These are phyloP conservation scores for Trichoderma erinaceum DNA, from an alignment of 495 filamentous ascomycete genomes.

Conservation along the genomic window DNA sequence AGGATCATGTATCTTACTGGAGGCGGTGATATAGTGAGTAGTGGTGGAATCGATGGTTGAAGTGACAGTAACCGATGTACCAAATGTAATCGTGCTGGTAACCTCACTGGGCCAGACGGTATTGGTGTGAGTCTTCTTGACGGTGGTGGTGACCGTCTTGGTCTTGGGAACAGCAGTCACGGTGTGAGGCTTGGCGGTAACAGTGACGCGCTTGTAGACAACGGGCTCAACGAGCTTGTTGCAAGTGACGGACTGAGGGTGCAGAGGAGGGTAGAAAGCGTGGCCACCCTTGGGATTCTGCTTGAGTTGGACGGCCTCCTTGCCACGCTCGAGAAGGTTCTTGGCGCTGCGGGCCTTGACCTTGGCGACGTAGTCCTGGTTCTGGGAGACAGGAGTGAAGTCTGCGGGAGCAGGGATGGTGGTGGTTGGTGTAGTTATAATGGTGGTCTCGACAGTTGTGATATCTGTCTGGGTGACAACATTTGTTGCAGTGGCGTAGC, in stretches of 20 bases:
- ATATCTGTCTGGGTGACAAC: neutral
- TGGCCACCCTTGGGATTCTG: neutral
- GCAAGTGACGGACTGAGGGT: slow-evolving; percentile 6
- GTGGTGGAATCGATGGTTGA: neutral
- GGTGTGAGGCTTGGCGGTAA: neutral
- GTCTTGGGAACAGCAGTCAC: neutral
- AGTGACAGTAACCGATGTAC: neutral
- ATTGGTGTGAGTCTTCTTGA: neutral
- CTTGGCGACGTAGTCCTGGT: neutral
- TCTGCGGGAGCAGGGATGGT: neutral
- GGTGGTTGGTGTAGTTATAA: neutral
- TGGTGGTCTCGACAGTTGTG: neutral
- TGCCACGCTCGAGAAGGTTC: neutral
- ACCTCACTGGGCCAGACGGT: neutral
- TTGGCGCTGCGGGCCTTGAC: slow-evolving; percentile 4
- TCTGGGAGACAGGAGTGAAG: neutral
- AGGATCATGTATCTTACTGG: neutral
- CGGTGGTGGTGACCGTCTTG: neutral
- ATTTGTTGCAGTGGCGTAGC: neutral
- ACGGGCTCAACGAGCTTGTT: neutral
- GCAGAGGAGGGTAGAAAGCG: neutral
- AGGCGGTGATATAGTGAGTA: neutral
- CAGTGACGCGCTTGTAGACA: neutral
- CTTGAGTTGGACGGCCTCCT: neutral
- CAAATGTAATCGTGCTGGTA: neutral